Evolutionary conservation across 306 rosid species (phyloP).

Genomic region (Rubus idaeus): DNA sequence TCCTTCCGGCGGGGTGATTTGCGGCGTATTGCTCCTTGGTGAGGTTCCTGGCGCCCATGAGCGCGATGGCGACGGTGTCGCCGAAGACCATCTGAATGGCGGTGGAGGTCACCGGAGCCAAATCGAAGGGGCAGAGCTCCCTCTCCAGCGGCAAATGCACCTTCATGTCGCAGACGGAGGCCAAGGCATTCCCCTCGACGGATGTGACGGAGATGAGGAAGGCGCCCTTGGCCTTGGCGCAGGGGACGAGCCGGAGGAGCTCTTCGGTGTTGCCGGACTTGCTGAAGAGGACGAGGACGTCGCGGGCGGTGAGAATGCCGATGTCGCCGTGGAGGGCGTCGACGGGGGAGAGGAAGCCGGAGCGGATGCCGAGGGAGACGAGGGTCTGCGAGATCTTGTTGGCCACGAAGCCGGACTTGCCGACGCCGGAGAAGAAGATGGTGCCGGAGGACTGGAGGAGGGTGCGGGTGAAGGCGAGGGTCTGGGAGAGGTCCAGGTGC

Average conservation of each 20-base stretch:
- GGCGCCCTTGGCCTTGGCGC: constrained; percentile 79
- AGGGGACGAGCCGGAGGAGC: constrained; percentile 83
- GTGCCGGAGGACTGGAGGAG: constrained; percentile 77
- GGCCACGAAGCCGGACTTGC: constrained; percentile 96
- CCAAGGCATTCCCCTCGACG: constrained; percentile 48
- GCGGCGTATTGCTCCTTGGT: constrained; percentile 85
- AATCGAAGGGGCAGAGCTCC: constrained; percentile 84
- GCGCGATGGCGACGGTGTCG: constrained; percentile 92
- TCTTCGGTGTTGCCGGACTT: constrained; percentile 92
- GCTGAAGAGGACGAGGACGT: constrained; percentile 77
- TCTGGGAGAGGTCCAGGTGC: constrained; percentile 74
- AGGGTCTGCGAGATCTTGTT: constrained; percentile 95
- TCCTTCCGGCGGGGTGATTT: constrained; percentile 93
- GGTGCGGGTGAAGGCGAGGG: constrained; percentile 69
- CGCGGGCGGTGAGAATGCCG: constrained; percentile 58
- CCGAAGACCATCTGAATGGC: constrained; percentile 99
- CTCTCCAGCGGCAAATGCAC: constrained; percentile 89
- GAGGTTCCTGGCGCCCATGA: constrained; percentile 83
- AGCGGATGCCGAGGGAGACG: constrained; percentile 82
- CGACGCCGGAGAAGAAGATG: constrained; percentile 89
- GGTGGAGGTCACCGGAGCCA: constrained; percentile 98
- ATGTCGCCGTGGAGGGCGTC: constrained; percentile 99
- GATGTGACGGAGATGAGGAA: constrained; percentile 71
- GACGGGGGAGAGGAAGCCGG: constrained; percentile 79
- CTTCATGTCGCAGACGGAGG: constrained; percentile 67